These are phyloP conservation scores for Pyrrhoderma lamaoense DNA, from an alignment of 1,284 basidiomycete species.

Conservation along the genomic window DNA sequence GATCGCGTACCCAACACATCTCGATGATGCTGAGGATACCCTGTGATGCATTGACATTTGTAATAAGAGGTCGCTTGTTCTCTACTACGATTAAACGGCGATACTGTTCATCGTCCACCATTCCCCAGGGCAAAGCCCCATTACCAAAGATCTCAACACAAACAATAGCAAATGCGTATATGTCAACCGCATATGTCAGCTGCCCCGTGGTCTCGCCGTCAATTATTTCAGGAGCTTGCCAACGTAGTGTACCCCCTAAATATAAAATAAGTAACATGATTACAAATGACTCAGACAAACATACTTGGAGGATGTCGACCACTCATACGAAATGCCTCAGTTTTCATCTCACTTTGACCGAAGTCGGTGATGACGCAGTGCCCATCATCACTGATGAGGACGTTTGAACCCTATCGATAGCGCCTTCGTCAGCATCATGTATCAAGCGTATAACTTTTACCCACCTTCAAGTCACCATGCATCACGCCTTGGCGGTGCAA, in stretches of 20 bases:
- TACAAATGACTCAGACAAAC: slow-evolving; percentile 24
- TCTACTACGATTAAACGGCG: slow-evolving; percentile 53
- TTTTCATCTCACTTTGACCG: slow-evolving; percentile 72
- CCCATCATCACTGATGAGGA: slow-evolving; percentile 59
- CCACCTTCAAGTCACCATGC: slow-evolving; percentile 69
- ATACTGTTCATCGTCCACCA: slow-evolving; percentile 52
- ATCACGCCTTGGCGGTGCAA: slow-evolving; percentile 56
- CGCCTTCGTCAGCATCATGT: not conserved
- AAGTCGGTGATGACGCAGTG: slow-evolving; percentile 72
- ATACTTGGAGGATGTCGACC: slow-evolving; percentile 45
- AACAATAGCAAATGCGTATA: slow-evolving; percentile 68
- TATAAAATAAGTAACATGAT: slow-evolving; percentile 6
- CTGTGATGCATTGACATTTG: slow-evolving; percentile 26
- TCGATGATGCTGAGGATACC: slow-evolving; percentile 34
- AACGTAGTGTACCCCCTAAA: slow-evolving; percentile 53
- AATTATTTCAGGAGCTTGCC: slow-evolving; percentile 72
- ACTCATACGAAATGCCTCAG: slow-evolving; percentile 55
- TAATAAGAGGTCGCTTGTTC: slow-evolving; percentile 47
- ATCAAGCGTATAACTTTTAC: too few species aligned
- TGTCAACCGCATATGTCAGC: slow-evolving; percentile 54
- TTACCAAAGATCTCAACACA: slow-evolving; percentile 63
- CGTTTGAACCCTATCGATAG: slow-evolving; percentile 54
- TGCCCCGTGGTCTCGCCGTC: slow-evolving; percentile 32
- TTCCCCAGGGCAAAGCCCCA: slow-evolving; percentile 56
- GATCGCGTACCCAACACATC: slow-evolving; percentile 43